Percentiles rank a stretch among this genome's conserved stretches.
phyloP scores from a whole-genome alignment of 2,329 filamentous ascomycete genomes.

The Elsinoe batatas region DNA sequence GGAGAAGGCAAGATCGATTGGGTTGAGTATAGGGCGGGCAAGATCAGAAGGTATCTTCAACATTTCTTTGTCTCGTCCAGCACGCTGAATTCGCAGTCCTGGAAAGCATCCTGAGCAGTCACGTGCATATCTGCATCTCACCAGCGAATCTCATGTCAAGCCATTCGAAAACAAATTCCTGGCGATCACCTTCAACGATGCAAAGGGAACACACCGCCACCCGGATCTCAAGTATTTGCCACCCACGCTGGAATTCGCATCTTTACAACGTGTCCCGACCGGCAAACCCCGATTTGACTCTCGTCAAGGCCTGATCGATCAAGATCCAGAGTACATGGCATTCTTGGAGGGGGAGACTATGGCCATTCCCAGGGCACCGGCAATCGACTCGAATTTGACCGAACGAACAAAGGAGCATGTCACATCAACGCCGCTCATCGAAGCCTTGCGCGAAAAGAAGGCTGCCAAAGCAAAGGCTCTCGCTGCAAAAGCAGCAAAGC shows the following conservation, averaged over 20 bases:
- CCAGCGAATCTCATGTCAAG: constrained; percentile 58
- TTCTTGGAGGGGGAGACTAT: constrained; percentile 85
- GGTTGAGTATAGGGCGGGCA: constrained; percentile 62
- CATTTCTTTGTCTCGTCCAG: constrained; percentile 1
- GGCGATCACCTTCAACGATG: constrained; percentile 64
- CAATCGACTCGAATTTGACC: constrained; percentile 39
- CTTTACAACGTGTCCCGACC: constrained; percentile 72
- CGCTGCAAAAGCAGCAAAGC: constrained; percentile 52
- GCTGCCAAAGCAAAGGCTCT: constrained; percentile 54
- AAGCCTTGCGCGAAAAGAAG: constrained; percentile 86
- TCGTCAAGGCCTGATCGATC: constrained; percentile 88
- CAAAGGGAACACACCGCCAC: constrained; percentile 63
- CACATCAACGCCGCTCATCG: constrained; percentile 78
- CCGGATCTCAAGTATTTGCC: constrained; percentile 61
- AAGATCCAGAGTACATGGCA: constrained; percentile 88
- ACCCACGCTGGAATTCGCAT: constrained; percentile 69
- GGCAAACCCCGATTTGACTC: constrained; percentile 67
- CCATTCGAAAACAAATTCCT: constrained; percentile 62
- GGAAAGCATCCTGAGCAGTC: constrained; percentile 76
- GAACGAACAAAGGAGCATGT: constrained; percentile 42
- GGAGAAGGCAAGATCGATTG: constrained; percentile 80
- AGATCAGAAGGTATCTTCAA: constrained; percentile 56
- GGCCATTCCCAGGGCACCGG: constrained; percentile 46
- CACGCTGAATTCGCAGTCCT: constrained; percentile 41
- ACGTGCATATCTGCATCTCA: constrained; percentile 72